Evolutionary conservation across 805 yeast genomes (phyloP).

Genomic region (Schwanniomyces vanrijiae): DNA sequence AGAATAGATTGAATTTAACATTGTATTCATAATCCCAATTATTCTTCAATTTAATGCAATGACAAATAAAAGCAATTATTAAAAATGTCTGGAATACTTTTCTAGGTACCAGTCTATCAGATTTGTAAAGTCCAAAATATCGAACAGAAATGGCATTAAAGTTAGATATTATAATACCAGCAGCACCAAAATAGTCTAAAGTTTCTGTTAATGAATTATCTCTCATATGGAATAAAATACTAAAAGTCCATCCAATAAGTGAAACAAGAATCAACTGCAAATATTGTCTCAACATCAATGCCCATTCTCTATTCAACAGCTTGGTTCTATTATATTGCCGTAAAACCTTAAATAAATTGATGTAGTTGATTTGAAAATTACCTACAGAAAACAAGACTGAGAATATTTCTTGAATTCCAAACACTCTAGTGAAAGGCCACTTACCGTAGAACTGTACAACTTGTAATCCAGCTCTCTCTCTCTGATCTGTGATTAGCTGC

Average conservation of each 20-base stretch:
- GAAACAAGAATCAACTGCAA: constrained; percentile 24
- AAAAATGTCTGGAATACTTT: constrained; percentile 18
- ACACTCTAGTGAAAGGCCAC: constrained; percentile 41
- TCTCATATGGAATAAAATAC: constrained; percentile 38
- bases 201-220: constrained; percentile 39
- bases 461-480: constrained; percentile 17
- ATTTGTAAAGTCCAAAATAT: constrained; percentile 25
- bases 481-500: constrained; percentile 27
- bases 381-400: constrained; percentile 35
- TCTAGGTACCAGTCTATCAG: constrained; percentile 7
- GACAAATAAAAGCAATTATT: constrained; percentile 19
- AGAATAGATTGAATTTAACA: constrained; percentile 25
- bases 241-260: constrained; percentile 37
- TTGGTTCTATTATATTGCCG: constrained; percentile 22
- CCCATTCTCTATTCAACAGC: constrained; percentile 10
- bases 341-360: constrained; percentile 24
- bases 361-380: constrained; percentile 35
- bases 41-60: constrained; percentile 23
- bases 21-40: constrained; percentile 44
- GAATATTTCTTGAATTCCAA: constrained; percentile 37
- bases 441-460: constrained; percentile 44
- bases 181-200: constrained; percentile 44
- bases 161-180: constrained; percentile 33
- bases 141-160: constrained; percentile 35
- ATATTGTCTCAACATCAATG: constrained; percentile 31